Evolutionary conservation across 176 grass and related monocot species (phyloP).

Genomic region (Thinopyrum elongatum): DNA sequence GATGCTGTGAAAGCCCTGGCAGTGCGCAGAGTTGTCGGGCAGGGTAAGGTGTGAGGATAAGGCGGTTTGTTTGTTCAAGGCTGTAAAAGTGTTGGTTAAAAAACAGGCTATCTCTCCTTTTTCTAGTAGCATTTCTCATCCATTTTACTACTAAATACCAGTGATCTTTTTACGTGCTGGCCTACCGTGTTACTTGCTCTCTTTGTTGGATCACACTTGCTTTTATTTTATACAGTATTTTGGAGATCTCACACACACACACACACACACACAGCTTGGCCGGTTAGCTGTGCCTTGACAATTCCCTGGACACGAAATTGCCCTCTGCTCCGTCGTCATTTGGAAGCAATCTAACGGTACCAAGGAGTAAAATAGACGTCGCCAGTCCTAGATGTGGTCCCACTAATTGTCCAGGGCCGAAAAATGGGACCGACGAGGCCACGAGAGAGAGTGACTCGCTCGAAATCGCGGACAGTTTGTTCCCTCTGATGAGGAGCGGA

Average conservation of each 20-base stretch:
- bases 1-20: constrained; percentile 29
- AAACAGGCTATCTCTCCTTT: background rate
- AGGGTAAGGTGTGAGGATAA: background rate
- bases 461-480: background rate
- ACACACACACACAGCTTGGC: too few relatives aligned
- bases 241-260: too few relatives aligned
- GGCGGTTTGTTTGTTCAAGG: constrained; percentile 3
- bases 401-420: background rate
- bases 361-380: background rate
- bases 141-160: background rate
- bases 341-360: constrained; percentile 30
- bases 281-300: too few relatives aligned
- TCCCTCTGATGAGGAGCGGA: background rate
- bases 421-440: background rate
- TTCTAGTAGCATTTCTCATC: background rate
- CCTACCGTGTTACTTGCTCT: background rate
- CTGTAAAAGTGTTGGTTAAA: constrained; percentile 40
- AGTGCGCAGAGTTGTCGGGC: background rate
- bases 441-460: background rate
- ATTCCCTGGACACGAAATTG: too few relatives aligned
- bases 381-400: background rate
- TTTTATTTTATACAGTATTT: too few relatives aligned
- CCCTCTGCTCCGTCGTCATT: background rate
- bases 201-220: too few relatives aligned
- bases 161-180: background rate